Evolutionary conservation across 805 yeast species (phyloP).

Genomic region (Myxozyma udenii): DNA sequence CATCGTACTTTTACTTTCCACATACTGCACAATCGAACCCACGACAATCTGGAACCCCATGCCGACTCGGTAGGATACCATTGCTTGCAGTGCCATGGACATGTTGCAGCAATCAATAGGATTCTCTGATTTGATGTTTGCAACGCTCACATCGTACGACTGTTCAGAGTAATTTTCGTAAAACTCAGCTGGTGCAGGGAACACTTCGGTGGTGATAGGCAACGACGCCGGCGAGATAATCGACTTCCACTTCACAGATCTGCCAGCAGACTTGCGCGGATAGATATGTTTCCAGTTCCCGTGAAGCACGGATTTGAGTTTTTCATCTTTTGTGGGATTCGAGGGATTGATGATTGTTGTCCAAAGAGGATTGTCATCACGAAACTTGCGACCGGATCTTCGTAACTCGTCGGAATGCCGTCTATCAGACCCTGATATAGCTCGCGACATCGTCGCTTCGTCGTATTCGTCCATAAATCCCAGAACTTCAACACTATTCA

Average conservation of each 20-base stretch:
- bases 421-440: not conserved
- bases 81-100: constrained; percentile 70
- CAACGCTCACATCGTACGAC: constrained; percentile 65
- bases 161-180: constrained; percentile 72
- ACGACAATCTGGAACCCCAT: constrained; percentile 88
- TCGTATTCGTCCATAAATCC: constrained; percentile 73
- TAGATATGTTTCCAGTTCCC: constrained; percentile 92
- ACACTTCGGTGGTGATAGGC: constrained; percentile 75
- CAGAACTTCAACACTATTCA: constrained; percentile 39
- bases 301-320: constrained; percentile 55
- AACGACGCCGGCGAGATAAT: constrained; percentile 89
- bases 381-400: constrained; percentile 12
- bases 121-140: constrained; percentile 1
- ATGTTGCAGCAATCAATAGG: constrained; percentile 37
- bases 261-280: constrained; percentile 58
- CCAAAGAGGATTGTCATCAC: constrained; percentile 47
- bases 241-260: constrained; percentile 83
- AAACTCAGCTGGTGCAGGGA: constrained; percentile 69
- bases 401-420: constrained; percentile 12
- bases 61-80: constrained; percentile 77
- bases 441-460: constrained; percentile 23
- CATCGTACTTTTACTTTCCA: constrained; percentile 53
- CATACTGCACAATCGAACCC: constrained; percentile 61
- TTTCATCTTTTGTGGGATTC: constrained; percentile 53
- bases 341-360: constrained; percentile 75